Conservation (phyloP, 192 early-diverging fungal species). For the Gonapodya prolifera region DNA sequence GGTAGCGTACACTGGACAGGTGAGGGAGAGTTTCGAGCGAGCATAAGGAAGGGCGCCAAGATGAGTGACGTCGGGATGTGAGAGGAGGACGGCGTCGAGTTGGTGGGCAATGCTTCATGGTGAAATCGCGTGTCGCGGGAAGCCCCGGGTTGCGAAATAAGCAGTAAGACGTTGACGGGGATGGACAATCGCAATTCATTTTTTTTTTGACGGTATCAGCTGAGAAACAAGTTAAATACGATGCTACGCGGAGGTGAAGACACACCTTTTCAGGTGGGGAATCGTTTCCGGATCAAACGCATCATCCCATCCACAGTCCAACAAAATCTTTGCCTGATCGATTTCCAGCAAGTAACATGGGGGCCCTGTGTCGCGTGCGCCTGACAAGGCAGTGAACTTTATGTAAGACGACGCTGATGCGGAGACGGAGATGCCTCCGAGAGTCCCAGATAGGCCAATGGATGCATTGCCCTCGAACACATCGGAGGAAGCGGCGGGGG, state of each 20-base stretch:
- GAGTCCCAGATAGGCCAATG: background rate
- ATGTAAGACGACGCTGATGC: constrained; percentile 21
- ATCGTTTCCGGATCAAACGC: constrained; percentile 60
- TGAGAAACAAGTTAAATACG: no score
- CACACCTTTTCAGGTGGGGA: constrained; percentile 48
- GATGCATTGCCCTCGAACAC: background rate
- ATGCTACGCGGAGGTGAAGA: background rate
- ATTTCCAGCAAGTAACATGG: constrained; percentile 88
- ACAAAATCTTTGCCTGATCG: constrained; percentile 76
- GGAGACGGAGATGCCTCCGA: background rate
- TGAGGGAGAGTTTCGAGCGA: constrained; percentile 56
- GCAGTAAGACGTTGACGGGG: constrained; percentile 1
- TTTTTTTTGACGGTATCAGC: no score
- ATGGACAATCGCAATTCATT: background rate
- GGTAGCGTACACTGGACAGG: constrained; percentile 79
- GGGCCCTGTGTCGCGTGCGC: constrained; percentile 70
- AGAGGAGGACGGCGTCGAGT: constrained; percentile 78
- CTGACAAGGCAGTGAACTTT: constrained; percentile 78
- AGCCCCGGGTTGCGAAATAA: no score
- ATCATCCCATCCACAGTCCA: constrained; percentile 91
- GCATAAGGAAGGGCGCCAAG: constrained; percentile 80
- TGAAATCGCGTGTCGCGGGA: no score
- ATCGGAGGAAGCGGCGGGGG: background rate
- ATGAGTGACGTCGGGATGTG: constrained; percentile 79
- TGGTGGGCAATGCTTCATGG: constrained; percentile 65